phyloP scores from a whole-genome alignment of 176 grass and related monocot genomes.

The Bonia amplexicaulis region DNA sequence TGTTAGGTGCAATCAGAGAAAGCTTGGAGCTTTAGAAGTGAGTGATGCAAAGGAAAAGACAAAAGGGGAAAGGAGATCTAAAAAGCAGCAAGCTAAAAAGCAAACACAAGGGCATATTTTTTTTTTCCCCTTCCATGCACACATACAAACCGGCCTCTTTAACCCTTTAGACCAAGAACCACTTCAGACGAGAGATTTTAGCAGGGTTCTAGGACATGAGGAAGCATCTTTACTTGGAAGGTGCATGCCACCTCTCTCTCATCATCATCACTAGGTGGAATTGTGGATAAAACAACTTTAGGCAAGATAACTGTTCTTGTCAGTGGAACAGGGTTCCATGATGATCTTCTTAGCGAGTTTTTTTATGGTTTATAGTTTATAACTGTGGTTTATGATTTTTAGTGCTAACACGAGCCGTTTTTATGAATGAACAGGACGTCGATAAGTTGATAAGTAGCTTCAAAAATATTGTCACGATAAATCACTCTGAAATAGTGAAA shows the following conservation, averaged over 20 bases:
- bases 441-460: too few species aligned
- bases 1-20: conserved; percentile 17
- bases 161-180: conserved; percentile 36
- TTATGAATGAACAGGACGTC: too few species aligned
- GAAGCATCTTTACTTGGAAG: conserved; percentile 25
- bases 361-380: too few species aligned
- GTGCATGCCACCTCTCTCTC: not conserved
- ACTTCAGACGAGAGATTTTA: conserved; percentile 37
- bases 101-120: conserved; percentile 6
- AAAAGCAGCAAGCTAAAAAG: conserved; percentile 34
- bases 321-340: conserved; percentile 1
- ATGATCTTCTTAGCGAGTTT: not conserved
- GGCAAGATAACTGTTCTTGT: not conserved
- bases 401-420: accelerated
- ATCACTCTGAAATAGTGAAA: accelerated
- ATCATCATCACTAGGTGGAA: not conserved
- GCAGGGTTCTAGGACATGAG: conserved; percentile 1
- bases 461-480: too few species aligned
- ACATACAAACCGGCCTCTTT: conserved; percentile 14
- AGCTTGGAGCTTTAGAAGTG: not conserved
- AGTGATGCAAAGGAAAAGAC: conserved; percentile 26
- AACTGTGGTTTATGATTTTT: too few species aligned
- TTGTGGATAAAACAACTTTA: conserved; percentile 7
- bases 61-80: conserved; percentile 14
- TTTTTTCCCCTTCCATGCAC: not conserved